Conservation (phyloP, 2,329 filamentous ascomycete species). For the Ophiostoma pallidulum region DNA sequence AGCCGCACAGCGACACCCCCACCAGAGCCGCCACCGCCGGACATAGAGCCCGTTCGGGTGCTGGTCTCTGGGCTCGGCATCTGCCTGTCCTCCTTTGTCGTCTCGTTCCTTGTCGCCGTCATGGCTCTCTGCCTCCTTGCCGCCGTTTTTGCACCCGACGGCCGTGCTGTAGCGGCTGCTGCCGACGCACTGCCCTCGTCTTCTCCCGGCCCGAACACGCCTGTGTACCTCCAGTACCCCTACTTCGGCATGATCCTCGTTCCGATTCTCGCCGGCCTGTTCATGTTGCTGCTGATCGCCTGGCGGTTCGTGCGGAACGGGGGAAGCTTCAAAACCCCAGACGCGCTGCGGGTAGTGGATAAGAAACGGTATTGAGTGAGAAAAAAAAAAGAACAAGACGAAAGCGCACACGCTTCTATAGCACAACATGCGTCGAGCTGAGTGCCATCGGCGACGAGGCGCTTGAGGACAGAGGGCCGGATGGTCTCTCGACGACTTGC, state of each 20-base stretch:
- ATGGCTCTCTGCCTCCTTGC: not conserved
- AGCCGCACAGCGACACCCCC: too few species aligned
- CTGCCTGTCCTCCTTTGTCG: not conserved
- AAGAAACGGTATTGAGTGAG: too few species aligned
- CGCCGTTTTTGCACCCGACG: not conserved
- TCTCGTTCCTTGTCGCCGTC: slow-evolving; percentile 2
- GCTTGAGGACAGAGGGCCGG: too few species aligned
- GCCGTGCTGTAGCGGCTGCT: too few species aligned
- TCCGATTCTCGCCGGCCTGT: not conserved
- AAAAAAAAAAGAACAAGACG: too few species aligned
- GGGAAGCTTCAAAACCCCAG: not conserved
- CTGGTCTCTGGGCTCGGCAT: not conserved
- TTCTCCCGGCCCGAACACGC: too few species aligned
- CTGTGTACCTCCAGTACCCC: not conserved
- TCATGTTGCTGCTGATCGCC: slow-evolving; percentile 1
- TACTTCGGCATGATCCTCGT: slow-evolving; percentile 8
- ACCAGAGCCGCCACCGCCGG: not conserved
- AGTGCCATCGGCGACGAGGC: too few species aligned
- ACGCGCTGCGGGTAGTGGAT: too few species aligned
- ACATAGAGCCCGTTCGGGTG: not conserved
- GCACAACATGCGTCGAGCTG: too few species aligned
- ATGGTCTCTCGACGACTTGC: too few species aligned
- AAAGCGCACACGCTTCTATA: too few species aligned
- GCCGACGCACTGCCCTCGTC: not conserved
- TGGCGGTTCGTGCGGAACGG: not conserved